Evolutionary conservation across 192 early-diverging fungal species (phyloP), one percentile per base, ranked within the genome.

Genomic region (Umbelopsis vinacea): DNA sequence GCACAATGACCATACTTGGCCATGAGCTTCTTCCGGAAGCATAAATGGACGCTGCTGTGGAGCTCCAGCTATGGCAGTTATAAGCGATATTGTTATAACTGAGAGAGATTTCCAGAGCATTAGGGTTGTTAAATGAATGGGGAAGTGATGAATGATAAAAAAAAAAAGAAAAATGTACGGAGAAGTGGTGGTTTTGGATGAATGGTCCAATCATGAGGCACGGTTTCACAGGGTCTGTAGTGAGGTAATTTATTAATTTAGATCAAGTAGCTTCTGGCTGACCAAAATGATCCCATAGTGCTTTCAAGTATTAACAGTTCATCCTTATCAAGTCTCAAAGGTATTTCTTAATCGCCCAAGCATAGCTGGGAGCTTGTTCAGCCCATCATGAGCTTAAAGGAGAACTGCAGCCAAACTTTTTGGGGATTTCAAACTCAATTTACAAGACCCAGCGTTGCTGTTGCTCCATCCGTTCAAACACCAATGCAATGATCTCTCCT

Each of bases 1-100:
- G 38, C 79, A 80, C 17, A 80, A 46, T 3, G 79, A 72, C 79
- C 79, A 80, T n/a, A 80, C 66, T 38, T 71, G 69, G 24, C 77
- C 77, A 48, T 71, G 77, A 15, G 57, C 26, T 33, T 70, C 73
- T 38, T 70, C 77, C 9, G 73, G 73, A 24, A 55, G 21, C 77
- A 74, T 74, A 54, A 79, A 75, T 8, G 66, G 35, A 48, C 66
- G 47, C 14, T 71, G 70, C 10, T 46, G 35, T 45, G 35, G 45
- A n/a, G 35, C 66, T 43, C 29, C 35, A 21, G 54, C 29, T 19
- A 66, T 66, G 1, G 33, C 11, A 38, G 29, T 26, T 5, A n/a
- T 47, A 22, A 37, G 33, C 19, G 57, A 35, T 63, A 63, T 3
- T 15, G 57, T 19, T n/a, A 63, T 12, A 7, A 26, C 57, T 7